These are phyloP conservation scores for Wallacemonas sp. DNA, from an alignment of 208 protist species.

Conservation along the genomic window DNA sequence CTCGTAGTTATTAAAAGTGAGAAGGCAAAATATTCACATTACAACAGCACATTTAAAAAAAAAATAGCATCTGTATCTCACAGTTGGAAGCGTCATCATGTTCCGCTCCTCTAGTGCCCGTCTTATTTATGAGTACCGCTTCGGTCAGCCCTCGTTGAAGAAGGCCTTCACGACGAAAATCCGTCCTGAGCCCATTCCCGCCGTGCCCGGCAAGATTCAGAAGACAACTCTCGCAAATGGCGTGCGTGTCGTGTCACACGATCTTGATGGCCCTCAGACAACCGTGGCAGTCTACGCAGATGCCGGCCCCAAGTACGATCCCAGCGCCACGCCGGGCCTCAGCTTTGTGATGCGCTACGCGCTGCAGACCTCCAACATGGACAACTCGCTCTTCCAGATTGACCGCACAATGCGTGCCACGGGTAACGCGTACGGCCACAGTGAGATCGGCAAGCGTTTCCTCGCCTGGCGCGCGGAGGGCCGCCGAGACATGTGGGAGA, in stretches of 20 bases:
- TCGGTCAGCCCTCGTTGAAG: constrained; percentile 75
- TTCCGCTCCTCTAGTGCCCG: constrained; percentile 51
- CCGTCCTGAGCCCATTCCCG: constrained; percentile 22
- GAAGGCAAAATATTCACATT: too few relatives aligned
- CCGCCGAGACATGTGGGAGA: constrained; percentile 78
- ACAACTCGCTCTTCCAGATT: constrained; percentile 83
- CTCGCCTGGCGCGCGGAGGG: constrained; percentile 76
- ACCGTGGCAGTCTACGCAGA: constrained; percentile 75
- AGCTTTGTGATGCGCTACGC: constrained; percentile 88
- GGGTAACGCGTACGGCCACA: constrained; percentile 74
- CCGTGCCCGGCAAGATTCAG: constrained; percentile 36
- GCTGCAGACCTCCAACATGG: constrained; percentile 86
- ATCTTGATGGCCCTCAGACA: constrained; percentile 62
- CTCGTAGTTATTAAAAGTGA: too few relatives aligned
- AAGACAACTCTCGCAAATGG: constrained; percentile 70
- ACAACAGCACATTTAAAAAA: constrained; percentile 7
- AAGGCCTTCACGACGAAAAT: constrained; percentile 56
- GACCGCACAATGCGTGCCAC: constrained; percentile 81
- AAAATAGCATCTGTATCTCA: neutral
- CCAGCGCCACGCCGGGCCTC: constrained; percentile 63
- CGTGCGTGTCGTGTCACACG: constrained; percentile 75
- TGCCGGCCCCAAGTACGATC: constrained; percentile 83
- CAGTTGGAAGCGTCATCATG: constrained; percentile 27
- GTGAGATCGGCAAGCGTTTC: constrained; percentile 76
- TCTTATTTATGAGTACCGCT: constrained; percentile 75